Evolutionary conservation across 2,329 filamentous ascomycete species (phyloP), one percentile per base, ranked within the genome.

Genomic region (Aspergillus tanneri): DNA sequence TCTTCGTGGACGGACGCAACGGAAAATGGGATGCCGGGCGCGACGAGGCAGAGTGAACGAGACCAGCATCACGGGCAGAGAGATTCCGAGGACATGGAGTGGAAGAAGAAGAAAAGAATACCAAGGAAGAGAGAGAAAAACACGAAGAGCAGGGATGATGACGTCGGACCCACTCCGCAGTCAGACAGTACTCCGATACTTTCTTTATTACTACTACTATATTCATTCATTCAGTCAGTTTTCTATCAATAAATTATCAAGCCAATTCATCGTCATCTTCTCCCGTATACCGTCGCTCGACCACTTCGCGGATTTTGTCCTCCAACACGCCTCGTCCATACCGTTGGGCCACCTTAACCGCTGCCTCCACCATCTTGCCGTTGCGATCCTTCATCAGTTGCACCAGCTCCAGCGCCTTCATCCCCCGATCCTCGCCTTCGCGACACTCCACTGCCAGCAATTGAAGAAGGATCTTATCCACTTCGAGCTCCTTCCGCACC

Each of bases 371-470:
- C 88, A 96, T 96, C 67, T 87, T 86, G 14, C 92, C 92, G 51
- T 83, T 87, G 37, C 83, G 78, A 72, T 97, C 91, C 36, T 81
- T 81, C 85, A 99, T 88, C 62, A 99, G 76, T 53, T 81, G 78
- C 23, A 95, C 93, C 61, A 97, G 81, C 72, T 99, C 95, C 27
- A 99, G 75, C 0, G 92, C 92, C 58, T 92, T 90, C 90, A 96
- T 96, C 5, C 91, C 92, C 23, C 87, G 80, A 54, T 97, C 91
- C 68, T 99, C 93, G 36, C 90, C 90, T 57, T 93, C 89, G 50
- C 90, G 84, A 67, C 93, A 99, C 74, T 97, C 93, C 5, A 86
- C 76, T 2, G 89, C 91, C 63, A 99, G 77, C 66, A 97, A 80
- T 74, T 96, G 90, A 55, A 99, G 75, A 42, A 99, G 76, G 35